These are phyloP conservation scores for Trichoderma arundinaceum DNA, from an alignment of 2,329 filamentous ascomycete genomes.

Conservation along the genomic window DNA sequence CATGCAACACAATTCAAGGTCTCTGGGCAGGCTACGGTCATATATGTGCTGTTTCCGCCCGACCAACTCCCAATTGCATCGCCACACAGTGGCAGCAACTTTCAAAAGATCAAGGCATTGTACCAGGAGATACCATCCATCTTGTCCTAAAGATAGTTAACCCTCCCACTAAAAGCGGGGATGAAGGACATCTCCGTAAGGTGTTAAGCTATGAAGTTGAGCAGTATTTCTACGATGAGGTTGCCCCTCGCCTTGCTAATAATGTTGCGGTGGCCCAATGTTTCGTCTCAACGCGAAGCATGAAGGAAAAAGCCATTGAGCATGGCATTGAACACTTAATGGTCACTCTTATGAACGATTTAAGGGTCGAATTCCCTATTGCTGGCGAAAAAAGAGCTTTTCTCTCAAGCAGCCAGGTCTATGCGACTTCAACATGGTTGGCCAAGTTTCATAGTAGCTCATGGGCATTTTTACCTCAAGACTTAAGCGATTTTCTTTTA, in stretches of 20 bases:
- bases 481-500: conserved; percentile 48
- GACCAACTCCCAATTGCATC: conserved; percentile 38
- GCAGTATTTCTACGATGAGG: conserved; percentile 65
- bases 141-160: conserved; percentile 66
- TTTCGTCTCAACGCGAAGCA: conserved; percentile 50
- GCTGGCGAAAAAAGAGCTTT: conserved; percentile 59
- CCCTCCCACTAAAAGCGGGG: conserved; percentile 51
- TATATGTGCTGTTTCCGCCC: conserved; percentile 61
- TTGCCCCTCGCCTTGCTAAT: conserved; percentile 56
- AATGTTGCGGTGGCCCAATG: conserved; percentile 57
- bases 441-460: conserved; percentile 64
- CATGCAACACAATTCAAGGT: conserved; percentile 48
- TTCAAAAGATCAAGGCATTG: conserved; percentile 28
- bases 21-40: conserved; percentile 61
- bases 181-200: conserved; percentile 69
- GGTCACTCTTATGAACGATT: conserved; percentile 64
- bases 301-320: conserved; percentile 35
- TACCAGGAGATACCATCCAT: conserved; percentile 39
- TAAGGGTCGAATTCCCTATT: conserved; percentile 59
- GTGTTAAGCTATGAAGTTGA: conserved; percentile 71
- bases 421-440: conserved; percentile 66
- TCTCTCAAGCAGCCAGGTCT: conserved; percentile 55
- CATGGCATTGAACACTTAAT: conserved; percentile 49
- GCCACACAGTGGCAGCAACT: conserved; percentile 30
- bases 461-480: conserved; percentile 46